phyloP scores from a whole-genome alignment of 257 asterid species.

The Craterostigma plantagineum region DNA sequence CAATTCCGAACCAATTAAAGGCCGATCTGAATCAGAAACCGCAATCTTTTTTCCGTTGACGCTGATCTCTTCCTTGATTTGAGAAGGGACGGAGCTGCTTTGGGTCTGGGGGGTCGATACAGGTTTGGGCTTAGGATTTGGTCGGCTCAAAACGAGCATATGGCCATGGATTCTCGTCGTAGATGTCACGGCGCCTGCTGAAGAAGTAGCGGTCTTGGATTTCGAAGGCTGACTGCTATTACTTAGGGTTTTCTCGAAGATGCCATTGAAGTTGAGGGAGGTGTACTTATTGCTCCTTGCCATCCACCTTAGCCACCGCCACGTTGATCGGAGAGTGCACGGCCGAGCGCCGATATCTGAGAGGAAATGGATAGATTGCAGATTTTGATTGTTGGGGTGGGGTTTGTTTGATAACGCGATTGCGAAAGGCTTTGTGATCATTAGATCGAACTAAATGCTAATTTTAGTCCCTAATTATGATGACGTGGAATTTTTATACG shows the following conservation, averaged over 20 bases:
- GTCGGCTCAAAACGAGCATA: constrained; percentile 68
- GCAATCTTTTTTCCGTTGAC: too few relatives aligned
- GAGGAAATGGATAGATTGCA: too few relatives aligned
- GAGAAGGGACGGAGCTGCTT: too few relatives aligned
- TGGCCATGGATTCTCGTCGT: constrained; percentile 74
- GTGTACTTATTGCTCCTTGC: constrained; percentile 72
- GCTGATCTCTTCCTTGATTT: too few relatives aligned
- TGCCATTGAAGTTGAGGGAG: constrained; percentile 62
- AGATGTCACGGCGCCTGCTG: constrained; percentile 17
- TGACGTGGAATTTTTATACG: too few relatives aligned
- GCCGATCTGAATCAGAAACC: too few relatives aligned
- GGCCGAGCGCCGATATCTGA: not conserved
- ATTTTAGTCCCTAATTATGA: too few relatives aligned
- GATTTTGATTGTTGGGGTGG: too few relatives aligned
- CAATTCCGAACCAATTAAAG: constrained; percentile 20
- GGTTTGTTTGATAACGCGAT: too few relatives aligned
- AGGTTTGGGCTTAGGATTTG: constrained; percentile 46
- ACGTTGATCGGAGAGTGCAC: constrained; percentile 15
- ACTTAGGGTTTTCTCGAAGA: constrained; percentile 44
- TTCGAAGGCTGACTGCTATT: constrained; percentile 4
- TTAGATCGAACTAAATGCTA: too few relatives aligned
- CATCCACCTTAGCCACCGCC: constrained; percentile 47
- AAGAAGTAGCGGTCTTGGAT: constrained; percentile 16
- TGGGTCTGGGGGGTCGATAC: constrained; percentile 18
- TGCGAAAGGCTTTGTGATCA: too few relatives aligned